A percentile compares a stretch with the other conserved stretches of the same genome.
Evolutionary conservation across 2,329 filamentous ascomycete genomes (phyloP).

Genomic region (Aspergillus arachidicola): DNA sequence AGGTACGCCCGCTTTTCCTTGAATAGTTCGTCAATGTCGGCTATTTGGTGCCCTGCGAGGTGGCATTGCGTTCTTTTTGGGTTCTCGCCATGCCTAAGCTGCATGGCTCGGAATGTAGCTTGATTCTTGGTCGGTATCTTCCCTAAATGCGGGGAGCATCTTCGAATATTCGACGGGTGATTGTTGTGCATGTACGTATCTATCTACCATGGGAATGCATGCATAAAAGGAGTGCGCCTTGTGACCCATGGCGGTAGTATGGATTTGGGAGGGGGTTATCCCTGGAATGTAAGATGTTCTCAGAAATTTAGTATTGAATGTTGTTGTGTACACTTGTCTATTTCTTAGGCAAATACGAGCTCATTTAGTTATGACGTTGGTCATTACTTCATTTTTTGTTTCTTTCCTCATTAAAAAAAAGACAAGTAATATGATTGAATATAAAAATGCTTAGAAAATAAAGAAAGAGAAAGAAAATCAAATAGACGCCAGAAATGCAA

Average conservation of each 20-base stretch:
- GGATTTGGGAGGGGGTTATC: background rate
- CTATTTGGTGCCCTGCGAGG: constrained; percentile 9
- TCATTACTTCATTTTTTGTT: background rate
- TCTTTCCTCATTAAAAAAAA: background rate
- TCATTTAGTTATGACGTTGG: background rate
- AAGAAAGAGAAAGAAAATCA: background rate
- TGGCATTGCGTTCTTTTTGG: background rate
- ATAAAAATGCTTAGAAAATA: background rate
- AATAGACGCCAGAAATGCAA: background rate
- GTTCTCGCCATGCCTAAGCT: background rate
- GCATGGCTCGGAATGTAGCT: background rate
- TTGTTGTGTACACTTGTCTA: background rate
- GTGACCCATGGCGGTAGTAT: background rate
- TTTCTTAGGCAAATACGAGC: background rate
- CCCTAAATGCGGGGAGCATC: background rate
- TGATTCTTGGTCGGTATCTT: background rate
- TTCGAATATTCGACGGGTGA: background rate
- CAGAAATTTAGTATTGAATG: background rate
- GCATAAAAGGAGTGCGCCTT: background rate
- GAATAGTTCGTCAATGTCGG: constrained; percentile 15
- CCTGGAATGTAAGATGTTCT: background rate
- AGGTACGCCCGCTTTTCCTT: constrained; percentile 19
- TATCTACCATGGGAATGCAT: background rate
- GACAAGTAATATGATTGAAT: background rate
- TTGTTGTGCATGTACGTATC: background rate